A percentile compares a stretch with the other conserved stretches of the same genome.
phyloP scores from a whole-genome alignment of 768 basidiomycete species.

The Zangia roseola region DNA sequence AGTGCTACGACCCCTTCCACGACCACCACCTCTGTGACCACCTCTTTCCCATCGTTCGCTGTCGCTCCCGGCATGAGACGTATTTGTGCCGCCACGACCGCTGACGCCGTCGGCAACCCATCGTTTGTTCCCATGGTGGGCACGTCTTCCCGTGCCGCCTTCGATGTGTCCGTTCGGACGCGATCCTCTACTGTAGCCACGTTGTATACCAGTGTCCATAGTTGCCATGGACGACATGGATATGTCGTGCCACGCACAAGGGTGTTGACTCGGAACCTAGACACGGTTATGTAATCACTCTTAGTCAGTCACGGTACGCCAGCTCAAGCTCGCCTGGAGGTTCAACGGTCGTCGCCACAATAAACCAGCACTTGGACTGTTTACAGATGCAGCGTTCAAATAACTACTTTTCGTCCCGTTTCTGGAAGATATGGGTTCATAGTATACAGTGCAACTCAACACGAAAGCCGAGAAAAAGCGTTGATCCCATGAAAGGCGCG shows the following conservation, averaged over 20 bases:
- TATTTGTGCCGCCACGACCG: slow-evolving; percentile 35
- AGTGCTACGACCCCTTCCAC: slow-evolving; percentile 40
- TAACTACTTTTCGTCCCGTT: too few relatives aligned
- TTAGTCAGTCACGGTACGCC: too few relatives aligned
- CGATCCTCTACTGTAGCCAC: slow-evolving; percentile 18
- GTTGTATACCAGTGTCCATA: slow-evolving; percentile 28
- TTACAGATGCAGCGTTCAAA: too few relatives aligned
- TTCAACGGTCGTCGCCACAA: too few relatives aligned
- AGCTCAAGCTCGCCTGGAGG: too few relatives aligned
- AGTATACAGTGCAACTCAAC: too few relatives aligned
- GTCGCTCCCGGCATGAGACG: slow-evolving; percentile 41
- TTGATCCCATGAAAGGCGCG: too few relatives aligned
- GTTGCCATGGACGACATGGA: slow-evolving; percentile 15
- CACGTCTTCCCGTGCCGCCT: slow-evolving; percentile 22
- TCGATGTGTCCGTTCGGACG: slow-evolving; percentile 26
- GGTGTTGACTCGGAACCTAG: too few relatives aligned
- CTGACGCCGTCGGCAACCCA: slow-evolving; percentile 49
- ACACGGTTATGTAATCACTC: too few relatives aligned
- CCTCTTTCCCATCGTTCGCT: slow-evolving; percentile 64
- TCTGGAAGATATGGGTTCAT: too few relatives aligned
- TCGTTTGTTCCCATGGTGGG: slow-evolving; percentile 54
- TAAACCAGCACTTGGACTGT: too few relatives aligned
- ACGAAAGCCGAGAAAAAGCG: too few relatives aligned
- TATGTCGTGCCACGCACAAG: slow-evolving; percentile 1
- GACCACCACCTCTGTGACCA: slow-evolving; percentile 50